Evolutionary conservation across 139 green algal species (phyloP), one percentile per base, ranked within the genome.

Genomic region (Chlamydomonas asymmetrica): DNA sequence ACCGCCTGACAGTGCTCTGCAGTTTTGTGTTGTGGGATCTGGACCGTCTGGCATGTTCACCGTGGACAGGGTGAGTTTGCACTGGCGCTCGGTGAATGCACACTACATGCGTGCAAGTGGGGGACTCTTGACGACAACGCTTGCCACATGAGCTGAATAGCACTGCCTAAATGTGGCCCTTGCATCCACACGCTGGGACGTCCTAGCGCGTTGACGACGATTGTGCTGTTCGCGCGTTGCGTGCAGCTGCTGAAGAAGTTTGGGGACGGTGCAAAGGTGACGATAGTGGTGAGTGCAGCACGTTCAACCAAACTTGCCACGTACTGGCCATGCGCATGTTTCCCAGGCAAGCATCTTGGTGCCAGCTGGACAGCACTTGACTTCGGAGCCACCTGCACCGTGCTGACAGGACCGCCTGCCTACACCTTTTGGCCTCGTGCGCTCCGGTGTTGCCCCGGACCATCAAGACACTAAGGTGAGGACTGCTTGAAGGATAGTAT

Each of bases 371-470:
- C 25, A 8, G 54, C 54, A 37, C 27, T 13, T 63, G 27, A 63
- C 62, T 31, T 18, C 23, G 9, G 7, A 31, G 35, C 37, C 23
- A 18, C 54, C 16, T 32, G 23, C 60, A 40, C 34, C 60, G 31
- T n/a, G 31, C 31, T 60, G 56, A 29, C 79, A 90, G 81, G 96
- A 99, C 34, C 79, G 88, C 3, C 83, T 98, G 50, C 94, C 94
- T 4, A 93, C 92, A 0, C 96, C 96, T 4, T 99, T 96, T 88
- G 96, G 96, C 7, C 86, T 99, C 9, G 95, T 99, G 18, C 84
- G 94, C 16, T 97, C 90, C 4, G 93, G 93, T 6, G 96, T 99
- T n/a, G 96, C 96, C 0, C 96, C 96, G 8, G 96, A 99, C 76
- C 96, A 99, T 71, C 86, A 88, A 57, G 91, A 96, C 75, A 98